Base-by-base conservation (phyloP, 805 yeast genomes). In the Candida schatavii region DNA sequence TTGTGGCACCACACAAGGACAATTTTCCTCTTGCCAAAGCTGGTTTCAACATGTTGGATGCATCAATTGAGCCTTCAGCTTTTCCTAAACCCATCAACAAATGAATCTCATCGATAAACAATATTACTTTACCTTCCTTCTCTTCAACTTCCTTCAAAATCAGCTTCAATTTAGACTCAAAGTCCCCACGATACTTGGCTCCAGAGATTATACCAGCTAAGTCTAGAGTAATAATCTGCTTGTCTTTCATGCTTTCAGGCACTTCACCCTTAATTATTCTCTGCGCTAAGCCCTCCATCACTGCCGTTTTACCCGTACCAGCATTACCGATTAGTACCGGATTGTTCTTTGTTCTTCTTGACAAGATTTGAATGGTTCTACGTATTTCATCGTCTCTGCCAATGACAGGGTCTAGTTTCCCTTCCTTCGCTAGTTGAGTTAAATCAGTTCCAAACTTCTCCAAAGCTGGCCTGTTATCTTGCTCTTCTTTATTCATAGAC, bases 291-390 rank as follows among this genome's bases (percentile, higher is more conserved):
- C 98, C 99, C 59, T 93, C 99, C 80, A 93, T 85, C 44, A 93
- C 81, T 5, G 98, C 95, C 0, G 98, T 93, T 62, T 91, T 91
- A 68, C 99, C 99, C 0, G 97, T 95, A 66, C 99, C 99, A 1
- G 99, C 99, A 51, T 86, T 81, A 47, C 99, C 99, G 32, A 93
- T 89, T 41, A 91, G 64, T 1, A 93, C 96, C 0, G 99, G 99
- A 56, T 91, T 91, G 61, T 93, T 93, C 64, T 91, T 91, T 1
- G 97, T 89, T 60, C 98, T 75, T 52, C 99, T 72, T 1, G 97
- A 88, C 35, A 91, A 67, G 37, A 91, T 90, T 60, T 91, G 98
- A 43, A 91, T 84, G 0, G 98, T 91, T 45, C 99, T 73, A 44
- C 91, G 76, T 43, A 91, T 93, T 58, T 93, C 98, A 47, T 90